Percentiles rank a stretch among this genome's conserved stretches.
These are phyloP conservation scores for Paecilomyces fulvus DNA, from an alignment of 2,329 filamentous ascomycete genomes.

Conservation along the genomic window DNA sequence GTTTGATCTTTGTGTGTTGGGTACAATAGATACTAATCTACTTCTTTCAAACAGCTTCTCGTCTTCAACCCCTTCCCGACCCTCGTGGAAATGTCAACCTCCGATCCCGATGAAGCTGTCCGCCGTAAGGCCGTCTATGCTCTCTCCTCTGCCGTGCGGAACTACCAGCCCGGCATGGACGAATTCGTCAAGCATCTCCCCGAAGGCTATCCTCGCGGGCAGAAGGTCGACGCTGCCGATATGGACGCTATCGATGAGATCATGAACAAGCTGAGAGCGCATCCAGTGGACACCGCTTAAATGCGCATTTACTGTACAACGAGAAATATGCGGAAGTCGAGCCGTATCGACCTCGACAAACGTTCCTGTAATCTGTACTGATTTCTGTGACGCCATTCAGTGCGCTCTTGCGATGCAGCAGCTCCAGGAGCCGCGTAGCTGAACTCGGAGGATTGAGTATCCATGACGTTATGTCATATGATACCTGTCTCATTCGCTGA, in stretches of 20 bases:
- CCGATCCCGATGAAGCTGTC: conserved; percentile 54
- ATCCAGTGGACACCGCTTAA: conserved; percentile 14
- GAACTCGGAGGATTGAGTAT: not conserved
- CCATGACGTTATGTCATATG: not conserved
- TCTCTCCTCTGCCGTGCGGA: conserved; percentile 74
- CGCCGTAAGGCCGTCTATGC: conserved; percentile 85
- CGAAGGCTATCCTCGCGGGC: conserved; percentile 46
- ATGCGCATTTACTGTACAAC: not conserved
- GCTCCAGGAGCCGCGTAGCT: not conserved
- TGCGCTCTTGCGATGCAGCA: not conserved
- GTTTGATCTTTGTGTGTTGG: conserved; percentile 21
- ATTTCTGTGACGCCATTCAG: not conserved
- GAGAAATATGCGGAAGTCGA: not conserved
- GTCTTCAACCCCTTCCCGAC: conserved; percentile 58
- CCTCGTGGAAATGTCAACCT: conserved; percentile 57
- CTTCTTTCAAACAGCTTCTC: conserved; percentile 35
- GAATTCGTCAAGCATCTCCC: conserved; percentile 59
- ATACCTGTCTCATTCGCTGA: too few species aligned
- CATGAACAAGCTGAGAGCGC: conserved; percentile 57
- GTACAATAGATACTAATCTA: conserved; percentile 6
- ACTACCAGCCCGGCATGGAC: conserved; percentile 71
- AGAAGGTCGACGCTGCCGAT: conserved; percentile 67
- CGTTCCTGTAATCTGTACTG: too few species aligned
- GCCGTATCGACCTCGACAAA: not conserved
- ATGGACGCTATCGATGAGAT: conserved; percentile 80